phyloP scores from a whole-genome alignment of 2,329 filamentous ascomycete genomes.

The Hymenoscyphus scutula region DNA sequence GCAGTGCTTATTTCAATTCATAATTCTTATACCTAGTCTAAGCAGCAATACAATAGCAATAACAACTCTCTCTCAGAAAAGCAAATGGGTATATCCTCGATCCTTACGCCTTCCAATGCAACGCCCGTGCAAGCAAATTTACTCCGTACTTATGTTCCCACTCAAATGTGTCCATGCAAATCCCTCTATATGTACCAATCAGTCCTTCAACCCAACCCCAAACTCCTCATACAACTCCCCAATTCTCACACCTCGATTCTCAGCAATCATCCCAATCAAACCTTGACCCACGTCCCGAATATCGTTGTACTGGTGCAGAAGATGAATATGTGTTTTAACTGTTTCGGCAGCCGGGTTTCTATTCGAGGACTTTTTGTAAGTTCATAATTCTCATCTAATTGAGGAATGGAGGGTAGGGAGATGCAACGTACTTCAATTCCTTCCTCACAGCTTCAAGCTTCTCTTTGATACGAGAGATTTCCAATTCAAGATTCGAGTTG shows the following conservation, averaged over 20 bases:
- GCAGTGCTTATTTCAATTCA: too few species aligned
- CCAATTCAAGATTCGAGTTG: constrained; percentile 43
- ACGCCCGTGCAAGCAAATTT: too few species aligned
- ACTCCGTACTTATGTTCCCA: too few species aligned
- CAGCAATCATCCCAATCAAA: constrained; percentile 65
- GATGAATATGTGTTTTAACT: constrained; percentile 61
- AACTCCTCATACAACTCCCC: constrained; percentile 38
- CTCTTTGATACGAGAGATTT: constrained; percentile 31
- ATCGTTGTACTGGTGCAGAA: constrained; percentile 69
- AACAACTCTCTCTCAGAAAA: constrained; percentile 6
- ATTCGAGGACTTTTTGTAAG: constrained; percentile 12
- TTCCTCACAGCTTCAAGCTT: constrained; percentile 39
- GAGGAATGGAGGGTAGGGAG: not conserved
- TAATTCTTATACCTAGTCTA: too few species aligned
- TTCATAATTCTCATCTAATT: not conserved
- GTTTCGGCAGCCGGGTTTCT: constrained; percentile 42
- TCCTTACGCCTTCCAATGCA: constrained; percentile 2
- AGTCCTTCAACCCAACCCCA: constrained; percentile 36
- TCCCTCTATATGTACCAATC: not conserved
- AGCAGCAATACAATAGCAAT: not conserved
- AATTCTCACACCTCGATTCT: constrained; percentile 52
- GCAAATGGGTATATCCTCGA: constrained; percentile 28
- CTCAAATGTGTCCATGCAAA: too few species aligned
- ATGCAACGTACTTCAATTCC: constrained; percentile 34
- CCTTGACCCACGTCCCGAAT: constrained; percentile 67